Evolutionary conservation across 768 basidiomycete species (phyloP).

Genomic region (Leccinum longicurvipes): DNA sequence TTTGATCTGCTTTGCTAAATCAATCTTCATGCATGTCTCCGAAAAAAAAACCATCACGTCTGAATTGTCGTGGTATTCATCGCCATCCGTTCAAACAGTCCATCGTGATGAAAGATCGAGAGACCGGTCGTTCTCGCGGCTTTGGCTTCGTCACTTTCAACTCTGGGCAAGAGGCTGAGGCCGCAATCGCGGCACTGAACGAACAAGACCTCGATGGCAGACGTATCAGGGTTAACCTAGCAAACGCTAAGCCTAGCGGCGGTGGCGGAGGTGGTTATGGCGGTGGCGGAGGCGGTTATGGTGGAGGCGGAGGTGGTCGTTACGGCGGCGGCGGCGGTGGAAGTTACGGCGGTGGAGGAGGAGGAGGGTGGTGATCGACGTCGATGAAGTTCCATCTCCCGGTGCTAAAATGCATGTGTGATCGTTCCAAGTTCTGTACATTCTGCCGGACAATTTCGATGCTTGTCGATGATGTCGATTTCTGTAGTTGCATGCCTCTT

Average conservation of each 20-base stretch:
- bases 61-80: conserved; percentile 6
- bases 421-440: conserved; percentile 3
- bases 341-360: neutral
- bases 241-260: conserved; percentile 28
- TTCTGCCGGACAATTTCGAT: neutral
- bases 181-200: conserved; percentile 43
- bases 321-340: conserved; percentile 3
- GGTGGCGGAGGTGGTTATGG: conserved; percentile 8
- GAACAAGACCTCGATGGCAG: conserved; percentile 56
- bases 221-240: conserved; percentile 48
- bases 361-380: conserved; percentile 11
- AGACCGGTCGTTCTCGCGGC: conserved; percentile 55
- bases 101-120: conserved; percentile 46
- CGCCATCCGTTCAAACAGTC: conserved; percentile 18
- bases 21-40: conserved; percentile 22
- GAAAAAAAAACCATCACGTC: conserved; percentile 5
- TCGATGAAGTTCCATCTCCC: neutral
- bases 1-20: conserved; percentile 25
- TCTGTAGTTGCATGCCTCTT: conserved; percentile 4
- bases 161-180: conserved; percentile 35
- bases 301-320: conserved; percentile 3
- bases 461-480: conserved; percentile 5
- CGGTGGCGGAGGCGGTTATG: conserved; percentile 6
- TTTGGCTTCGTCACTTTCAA: conserved; percentile 53
- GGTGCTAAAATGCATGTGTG: conserved; percentile 13